Base-by-base conservation (phyloP, 1,284 basidiomycete genomes). In the Tylopilus sp. region DNA sequence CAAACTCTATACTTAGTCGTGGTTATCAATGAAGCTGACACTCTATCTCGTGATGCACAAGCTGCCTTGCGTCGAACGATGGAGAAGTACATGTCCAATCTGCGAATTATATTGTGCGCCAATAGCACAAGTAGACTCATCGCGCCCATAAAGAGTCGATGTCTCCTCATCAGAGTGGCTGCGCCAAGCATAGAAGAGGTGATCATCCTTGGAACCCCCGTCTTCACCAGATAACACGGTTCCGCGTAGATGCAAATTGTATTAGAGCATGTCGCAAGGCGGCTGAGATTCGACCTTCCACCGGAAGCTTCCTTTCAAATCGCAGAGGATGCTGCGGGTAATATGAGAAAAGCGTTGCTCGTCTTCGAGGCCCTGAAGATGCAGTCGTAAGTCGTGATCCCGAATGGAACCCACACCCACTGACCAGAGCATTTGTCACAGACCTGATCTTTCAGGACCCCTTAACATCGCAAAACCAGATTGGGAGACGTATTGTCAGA, bases 11-110 rank as follows among this genome's bases (percentile, higher is more conserved):
- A 31, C 52, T 4, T 59, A 97, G 96, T 96, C n/a, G 96, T 99
- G 39, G 82, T 99, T 51, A 98, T 99, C 68, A 97, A 99, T 62
- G 96, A 98, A 71, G 97, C 96, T 0, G 96, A 99, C 68, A 85
- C 90, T 0, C 79, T 99, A 40, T 86, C 92, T 12, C 85, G 95
- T 55, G 96, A 99, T 71, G 96, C 96, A 0, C 96, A 99, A 74
- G 94, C 96, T 1, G 96, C 96, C 5, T 78, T 99, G 37, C 86
- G 97, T 61, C 81, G 97, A 51, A 99, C 96, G 3, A 99, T 99
- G 96, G 96, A 99, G 63, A 96, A 98, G 70, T 99, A 97, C 75
- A 98, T 97, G 90, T 85, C 84, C 41, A 99, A 98, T 68, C 81
- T 99, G 80, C 85, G 97, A 40, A 84, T 99, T 57, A 96, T 99